Evolutionary conservation across 495 filamentous ascomycete genomes (phyloP).

Genomic region (Aspergillus olivimuriae): DNA sequence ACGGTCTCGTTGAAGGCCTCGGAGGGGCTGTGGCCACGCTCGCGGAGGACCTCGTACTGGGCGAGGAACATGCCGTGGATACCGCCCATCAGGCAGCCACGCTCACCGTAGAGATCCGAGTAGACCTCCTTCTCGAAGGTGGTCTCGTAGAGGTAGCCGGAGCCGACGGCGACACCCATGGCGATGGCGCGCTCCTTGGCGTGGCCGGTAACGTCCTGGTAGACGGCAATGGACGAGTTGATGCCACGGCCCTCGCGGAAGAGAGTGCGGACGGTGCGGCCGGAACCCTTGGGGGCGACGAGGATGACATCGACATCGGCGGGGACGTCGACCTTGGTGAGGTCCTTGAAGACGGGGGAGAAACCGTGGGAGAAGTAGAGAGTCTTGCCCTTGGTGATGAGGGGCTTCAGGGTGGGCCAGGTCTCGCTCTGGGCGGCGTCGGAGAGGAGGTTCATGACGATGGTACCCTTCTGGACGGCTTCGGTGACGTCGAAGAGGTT

Average conservation of each 20-base stretch:
- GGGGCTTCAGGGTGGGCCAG: constrained; percentile 95
- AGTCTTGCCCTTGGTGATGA: constrained; percentile 98
- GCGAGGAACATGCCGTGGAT: constrained; percentile 99
- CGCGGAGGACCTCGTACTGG: constrained; percentile 99
- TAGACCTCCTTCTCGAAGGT: constrained; percentile 99
- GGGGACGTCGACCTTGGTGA: constrained; percentile 97
- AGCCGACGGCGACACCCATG: constrained; percentile 91
- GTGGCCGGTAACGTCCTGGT: constrained; percentile 95
- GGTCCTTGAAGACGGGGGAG: constrained; percentile 99
- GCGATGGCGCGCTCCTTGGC: constrained; percentile 98
- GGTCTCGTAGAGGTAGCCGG: constrained; percentile 98
- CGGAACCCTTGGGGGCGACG: constrained; percentile 96
- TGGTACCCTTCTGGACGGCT: constrained; percentile 87
- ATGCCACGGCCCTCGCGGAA: constrained; percentile 98
- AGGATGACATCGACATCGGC: constrained; percentile 97
- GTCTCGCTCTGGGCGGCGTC: constrained; percentile 98
- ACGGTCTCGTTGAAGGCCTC: constrained; percentile 99
- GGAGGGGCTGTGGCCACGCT: constrained; percentile 91
- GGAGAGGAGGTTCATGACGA: constrained; percentile 97
- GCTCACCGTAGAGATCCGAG: constrained; percentile 98
- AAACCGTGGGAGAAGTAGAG: constrained; percentile 99
- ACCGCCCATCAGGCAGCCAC: constrained; percentile 98
- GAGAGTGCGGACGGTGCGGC: constrained; percentile 94
- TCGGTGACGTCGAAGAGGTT: constrained; percentile 97
- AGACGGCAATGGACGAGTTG: constrained; percentile 98